Evolutionary conservation across 306 rosid species (phyloP).

Genomic region (Glycine latifolia): DNA sequence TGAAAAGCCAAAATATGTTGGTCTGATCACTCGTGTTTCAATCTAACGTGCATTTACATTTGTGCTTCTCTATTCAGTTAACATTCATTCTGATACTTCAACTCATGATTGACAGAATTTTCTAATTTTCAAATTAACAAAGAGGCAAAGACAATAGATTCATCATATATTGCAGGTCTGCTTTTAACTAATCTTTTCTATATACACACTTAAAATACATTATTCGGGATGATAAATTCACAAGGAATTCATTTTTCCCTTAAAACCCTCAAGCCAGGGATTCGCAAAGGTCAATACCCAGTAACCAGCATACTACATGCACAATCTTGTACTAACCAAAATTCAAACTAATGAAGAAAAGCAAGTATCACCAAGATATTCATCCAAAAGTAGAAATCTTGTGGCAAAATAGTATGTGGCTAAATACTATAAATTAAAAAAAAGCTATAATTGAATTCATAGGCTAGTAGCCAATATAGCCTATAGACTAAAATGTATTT

Average conservation of each 20-base stretch:
- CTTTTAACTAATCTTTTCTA: constrained; percentile 9
- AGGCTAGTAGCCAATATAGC: too few species aligned
- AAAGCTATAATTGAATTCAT: too few species aligned
- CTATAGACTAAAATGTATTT: too few species aligned
- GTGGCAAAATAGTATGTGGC: too few species aligned
- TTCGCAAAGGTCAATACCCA: constrained; percentile 13
- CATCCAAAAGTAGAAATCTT: too few species aligned
- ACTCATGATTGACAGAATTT: not conserved
- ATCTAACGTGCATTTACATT: not conserved
- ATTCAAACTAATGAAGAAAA: constrained; percentile 5
- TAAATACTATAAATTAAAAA: too few species aligned
- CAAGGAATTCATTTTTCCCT: constrained; percentile 1
- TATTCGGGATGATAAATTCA: not conserved
- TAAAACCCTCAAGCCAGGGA: constrained; percentile 1
- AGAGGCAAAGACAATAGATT: not conserved
- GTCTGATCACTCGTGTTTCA: constrained; percentile 18
- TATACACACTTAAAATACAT: not conserved
- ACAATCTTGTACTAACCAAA: not conserved
- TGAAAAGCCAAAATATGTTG: not conserved
- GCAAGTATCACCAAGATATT: not conserved
- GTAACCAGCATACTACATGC: too few species aligned
- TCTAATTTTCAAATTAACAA: too few species aligned
- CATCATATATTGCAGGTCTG: not conserved
- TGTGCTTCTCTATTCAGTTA: constrained; percentile 11
- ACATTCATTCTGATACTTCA: constrained; percentile 11